These are phyloP conservation scores for Chaetoscypha palmicola DNA, from an alignment of 2,329 filamentous ascomycete species.

Conservation along the genomic window DNA sequence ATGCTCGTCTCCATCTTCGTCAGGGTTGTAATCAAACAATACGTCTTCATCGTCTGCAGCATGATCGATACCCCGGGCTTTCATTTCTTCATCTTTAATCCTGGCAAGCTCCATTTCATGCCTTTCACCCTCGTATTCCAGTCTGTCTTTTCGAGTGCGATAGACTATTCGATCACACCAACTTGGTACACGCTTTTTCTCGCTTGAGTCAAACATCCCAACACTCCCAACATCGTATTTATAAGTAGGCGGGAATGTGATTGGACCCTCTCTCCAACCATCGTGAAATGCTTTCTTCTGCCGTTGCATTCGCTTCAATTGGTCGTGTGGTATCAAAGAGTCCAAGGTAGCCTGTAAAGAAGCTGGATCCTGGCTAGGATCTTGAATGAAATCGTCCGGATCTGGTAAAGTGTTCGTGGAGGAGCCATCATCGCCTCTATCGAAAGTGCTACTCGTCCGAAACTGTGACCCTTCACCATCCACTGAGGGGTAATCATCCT, in stretches of 20 bases:
- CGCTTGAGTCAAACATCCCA: slow-evolving; percentile 87
- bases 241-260: slow-evolving; percentile 88
- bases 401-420: slow-evolving; percentile 44
- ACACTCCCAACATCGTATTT: slow-evolving; percentile 97
- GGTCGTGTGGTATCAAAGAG: slow-evolving; percentile 84
- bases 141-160: slow-evolving; percentile 64
- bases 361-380: slow-evolving; percentile 69
- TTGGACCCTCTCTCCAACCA: slow-evolving; percentile 83
- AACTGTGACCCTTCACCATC: slow-evolving; percentile 29
- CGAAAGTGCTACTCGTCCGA: slow-evolving; percentile 20
- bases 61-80: slow-evolving; percentile 66
- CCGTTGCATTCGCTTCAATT: slow-evolving; percentile 68
- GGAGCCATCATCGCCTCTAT: slow-evolving; percentile 32
- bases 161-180: slow-evolving; percentile 97
- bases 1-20: slow-evolving; percentile 61
- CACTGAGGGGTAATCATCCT: slow-evolving; percentile 27
- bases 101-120: slow-evolving; percentile 60
- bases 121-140: slow-evolving; percentile 55
- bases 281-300: slow-evolving; percentile 78
- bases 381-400: slow-evolving; percentile 59
- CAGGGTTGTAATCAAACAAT: slow-evolving; percentile 84
- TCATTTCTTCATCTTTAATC: slow-evolving; percentile 79
- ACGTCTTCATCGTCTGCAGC: slow-evolving; percentile 72
- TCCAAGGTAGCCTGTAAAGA: slow-evolving; percentile 84
- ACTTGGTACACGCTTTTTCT: slow-evolving; percentile 85